Evolutionary conservation across 371 early-diverging fungal species (phyloP).

Genomic region (Mortierella sp.): DNA sequence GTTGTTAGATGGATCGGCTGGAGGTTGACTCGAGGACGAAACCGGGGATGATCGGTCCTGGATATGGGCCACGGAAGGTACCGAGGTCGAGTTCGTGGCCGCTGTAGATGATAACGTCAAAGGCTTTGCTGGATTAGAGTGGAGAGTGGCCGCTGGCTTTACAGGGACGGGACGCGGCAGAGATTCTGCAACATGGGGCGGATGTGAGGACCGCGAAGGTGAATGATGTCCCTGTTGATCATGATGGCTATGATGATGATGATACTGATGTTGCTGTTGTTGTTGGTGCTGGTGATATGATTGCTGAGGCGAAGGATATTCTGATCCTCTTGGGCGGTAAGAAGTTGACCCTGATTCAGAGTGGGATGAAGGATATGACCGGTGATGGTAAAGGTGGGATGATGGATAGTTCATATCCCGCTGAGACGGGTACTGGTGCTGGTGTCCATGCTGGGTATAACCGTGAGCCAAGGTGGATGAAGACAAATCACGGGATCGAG

Average conservation of each 20-base stretch:
- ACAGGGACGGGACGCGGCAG: conserved; percentile 33
- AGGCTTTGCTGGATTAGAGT: neutral
- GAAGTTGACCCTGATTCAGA: neutral
- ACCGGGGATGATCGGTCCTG: neutral
- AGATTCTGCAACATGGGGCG: conserved; percentile 5
- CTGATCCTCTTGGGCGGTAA: too few species aligned
- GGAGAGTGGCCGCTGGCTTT: conserved; percentile 21
- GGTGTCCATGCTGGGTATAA: conserved; percentile 11
- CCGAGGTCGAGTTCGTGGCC: neutral
- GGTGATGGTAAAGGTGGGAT: neutral
- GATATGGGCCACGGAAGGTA: neutral
- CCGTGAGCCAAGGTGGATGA: neutral
- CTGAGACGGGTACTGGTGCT: neutral
- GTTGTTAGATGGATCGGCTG: neutral
- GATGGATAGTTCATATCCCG: neutral
- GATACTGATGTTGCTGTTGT: conserved; percentile 9
- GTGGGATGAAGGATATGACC: neutral
- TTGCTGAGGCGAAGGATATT: neutral
- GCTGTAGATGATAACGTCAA: neutral
- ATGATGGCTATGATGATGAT: conserved; percentile 10
- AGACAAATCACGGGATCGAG: conserved; percentile 20
- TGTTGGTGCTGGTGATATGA: conserved; percentile 6
- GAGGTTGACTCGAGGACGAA: neutral
- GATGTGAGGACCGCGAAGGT: neutral
- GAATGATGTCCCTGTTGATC: neutral